phyloP scores from a whole-genome alignment of 441 rosid genomes.

The Erysimum pusillum region DNA sequence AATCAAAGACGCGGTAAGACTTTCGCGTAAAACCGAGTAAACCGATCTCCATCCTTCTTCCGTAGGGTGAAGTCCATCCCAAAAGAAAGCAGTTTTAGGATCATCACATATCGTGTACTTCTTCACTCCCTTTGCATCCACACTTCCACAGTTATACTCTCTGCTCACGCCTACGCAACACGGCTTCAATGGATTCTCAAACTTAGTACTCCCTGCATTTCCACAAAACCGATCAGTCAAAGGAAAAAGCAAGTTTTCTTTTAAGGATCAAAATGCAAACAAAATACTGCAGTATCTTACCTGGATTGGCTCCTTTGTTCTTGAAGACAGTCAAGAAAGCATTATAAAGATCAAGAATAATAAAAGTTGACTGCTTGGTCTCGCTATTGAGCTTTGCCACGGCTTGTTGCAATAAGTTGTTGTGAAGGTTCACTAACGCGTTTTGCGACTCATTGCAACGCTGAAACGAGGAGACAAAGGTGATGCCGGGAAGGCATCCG shows the following conservation, averaged over 20 bases:
- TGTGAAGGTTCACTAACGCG: slow-evolving; percentile 64
- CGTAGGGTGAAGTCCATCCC: slow-evolving; percentile 46
- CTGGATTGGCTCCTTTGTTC: slow-evolving; percentile 48
- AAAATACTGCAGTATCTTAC: not conserved
- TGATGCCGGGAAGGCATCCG: slow-evolving; percentile 74
- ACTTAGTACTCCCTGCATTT: slow-evolving; percentile 44
- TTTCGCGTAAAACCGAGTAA: slow-evolving; percentile 43
- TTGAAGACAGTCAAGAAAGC: slow-evolving; percentile 61
- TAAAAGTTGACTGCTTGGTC: slow-evolving; percentile 50
- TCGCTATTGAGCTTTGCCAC: slow-evolving; percentile 57
- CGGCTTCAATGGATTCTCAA: slow-evolving; percentile 47
- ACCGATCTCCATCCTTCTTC: slow-evolving; percentile 49
- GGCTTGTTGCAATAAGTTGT: slow-evolving; percentile 59
- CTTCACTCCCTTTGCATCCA: slow-evolving; percentile 46
- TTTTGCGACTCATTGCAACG: slow-evolving; percentile 65
- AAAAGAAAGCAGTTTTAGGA: slow-evolving; percentile 50
- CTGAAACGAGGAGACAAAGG: slow-evolving; percentile 51
- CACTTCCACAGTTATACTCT: slow-evolving; percentile 44
- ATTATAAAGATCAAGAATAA: slow-evolving; percentile 67
- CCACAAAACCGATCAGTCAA: slow-evolving; percentile 8
- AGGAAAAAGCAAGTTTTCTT: not conserved
- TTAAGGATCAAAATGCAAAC: not conserved
- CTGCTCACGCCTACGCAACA: slow-evolving; percentile 47
- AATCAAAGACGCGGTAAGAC: slow-evolving; percentile 41
- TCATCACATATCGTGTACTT: slow-evolving; percentile 46